A percentile compares a stretch with the other conserved stretches of the same genome.
phyloP scores from a whole-genome alignment of 1,284 basidiomycete genomes.

The Heterobasidion annosum region DNA sequence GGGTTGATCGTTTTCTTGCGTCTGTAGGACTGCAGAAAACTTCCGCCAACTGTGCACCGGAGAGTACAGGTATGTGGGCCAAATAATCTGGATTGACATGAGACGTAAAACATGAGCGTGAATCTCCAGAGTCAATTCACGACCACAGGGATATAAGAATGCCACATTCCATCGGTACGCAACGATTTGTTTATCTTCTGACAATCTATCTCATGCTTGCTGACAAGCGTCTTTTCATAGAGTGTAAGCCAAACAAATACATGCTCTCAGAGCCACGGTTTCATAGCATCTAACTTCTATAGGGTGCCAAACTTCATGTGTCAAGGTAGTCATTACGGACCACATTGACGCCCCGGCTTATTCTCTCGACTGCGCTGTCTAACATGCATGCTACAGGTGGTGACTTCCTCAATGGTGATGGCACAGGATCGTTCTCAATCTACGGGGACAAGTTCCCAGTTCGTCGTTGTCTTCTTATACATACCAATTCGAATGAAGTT shows the following conservation, averaged over 20 bases:
- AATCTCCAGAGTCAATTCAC: slow-evolving; percentile 60
- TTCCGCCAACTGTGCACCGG: slow-evolving; percentile 96
- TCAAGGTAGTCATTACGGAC: slow-evolving; percentile 44
- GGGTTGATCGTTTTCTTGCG: not conserved
- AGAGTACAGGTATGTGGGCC: slow-evolving; percentile 67
- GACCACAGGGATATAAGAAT: slow-evolving; percentile 85
- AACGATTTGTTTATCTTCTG: slow-evolving; percentile 12
- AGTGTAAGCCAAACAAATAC: slow-evolving; percentile 46
- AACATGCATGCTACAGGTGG: slow-evolving; percentile 46
- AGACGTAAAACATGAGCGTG: not conserved
- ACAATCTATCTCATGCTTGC: slow-evolving; percentile 7
- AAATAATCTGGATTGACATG: not conserved
- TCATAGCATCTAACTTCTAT: not conserved
- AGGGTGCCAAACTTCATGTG: slow-evolving; percentile 82
- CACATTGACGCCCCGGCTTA: not conserved
- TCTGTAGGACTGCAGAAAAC: slow-evolving; percentile 87
- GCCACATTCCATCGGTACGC: slow-evolving; percentile 84
- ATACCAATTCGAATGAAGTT: not conserved
- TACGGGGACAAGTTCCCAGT: slow-evolving; percentile 91
- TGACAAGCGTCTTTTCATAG: slow-evolving; percentile 27
- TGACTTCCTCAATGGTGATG: slow-evolving; percentile 85
- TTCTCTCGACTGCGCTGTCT: not conserved
- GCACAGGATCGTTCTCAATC: slow-evolving; percentile 91
- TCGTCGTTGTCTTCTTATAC: slow-evolving; percentile 14
- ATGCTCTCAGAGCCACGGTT: no score